Evolutionary conservation across 78 protist species (phyloP).

Genomic region (Protostelium mycophagum): DNA sequence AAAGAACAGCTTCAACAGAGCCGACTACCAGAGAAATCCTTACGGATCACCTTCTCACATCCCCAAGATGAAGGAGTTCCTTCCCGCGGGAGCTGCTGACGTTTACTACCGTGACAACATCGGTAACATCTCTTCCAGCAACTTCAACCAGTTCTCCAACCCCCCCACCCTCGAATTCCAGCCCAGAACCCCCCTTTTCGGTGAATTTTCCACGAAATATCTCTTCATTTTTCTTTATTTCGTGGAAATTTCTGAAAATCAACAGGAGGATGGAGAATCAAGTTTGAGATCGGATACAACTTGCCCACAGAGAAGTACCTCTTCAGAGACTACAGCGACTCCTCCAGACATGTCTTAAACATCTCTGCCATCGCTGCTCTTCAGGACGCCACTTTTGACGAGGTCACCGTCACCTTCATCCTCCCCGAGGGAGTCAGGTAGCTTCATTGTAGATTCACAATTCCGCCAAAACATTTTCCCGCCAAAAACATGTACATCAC

Average conservation of each 20-base stretch:
- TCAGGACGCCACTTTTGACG: conserved; percentile 38
- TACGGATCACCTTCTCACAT: conserved; percentile 17
- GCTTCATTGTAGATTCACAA: neutral
- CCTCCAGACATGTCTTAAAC: conserved; percentile 23
- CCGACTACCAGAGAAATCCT: conserved; percentile 71
- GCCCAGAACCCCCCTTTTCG: conserved; percentile 85
- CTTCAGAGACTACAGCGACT: conserved; percentile 7
- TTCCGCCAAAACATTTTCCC: too few species aligned
- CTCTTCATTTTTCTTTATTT: too few species aligned
- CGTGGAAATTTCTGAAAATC: too few species aligned
- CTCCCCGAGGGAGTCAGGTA: conserved; percentile 82
- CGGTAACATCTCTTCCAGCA: conserved; percentile 87
- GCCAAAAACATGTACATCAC: too few species aligned
- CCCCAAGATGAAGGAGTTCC: conserved; percentile 19
- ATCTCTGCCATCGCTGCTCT: conserved; percentile 39
- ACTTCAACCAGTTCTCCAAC: conserved; percentile 6
- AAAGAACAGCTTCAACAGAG: conserved; percentile 73
- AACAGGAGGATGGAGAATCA: conserved; percentile 86
- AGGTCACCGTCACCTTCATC: conserved; percentile 42
- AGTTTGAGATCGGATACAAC: conserved; percentile 72
- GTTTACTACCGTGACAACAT: conserved; percentile 86
- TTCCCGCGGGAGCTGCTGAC: conserved; percentile 69
- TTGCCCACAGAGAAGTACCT: conserved; percentile 65
- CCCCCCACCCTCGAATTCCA: conserved; percentile 29
- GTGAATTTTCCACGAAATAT: too few species aligned